Conservation (phyloP, 2,329 filamentous ascomycete species). For the Sclerotinia subarctica region DNA sequence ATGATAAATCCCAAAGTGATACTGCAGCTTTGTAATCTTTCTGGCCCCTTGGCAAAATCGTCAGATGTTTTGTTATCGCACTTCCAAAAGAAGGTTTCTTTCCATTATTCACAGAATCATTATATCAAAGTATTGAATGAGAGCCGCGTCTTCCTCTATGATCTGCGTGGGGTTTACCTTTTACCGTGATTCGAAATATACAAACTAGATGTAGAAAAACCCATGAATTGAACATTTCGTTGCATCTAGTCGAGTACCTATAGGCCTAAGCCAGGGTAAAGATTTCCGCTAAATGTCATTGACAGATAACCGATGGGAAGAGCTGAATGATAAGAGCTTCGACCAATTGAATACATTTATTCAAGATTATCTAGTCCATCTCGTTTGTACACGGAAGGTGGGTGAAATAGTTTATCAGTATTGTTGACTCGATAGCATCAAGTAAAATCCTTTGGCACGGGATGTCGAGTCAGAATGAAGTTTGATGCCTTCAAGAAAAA, state of each 20-base stretch:
- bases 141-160: slow-evolving; percentile 13
- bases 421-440: slow-evolving; percentile 17
- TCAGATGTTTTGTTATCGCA: slow-evolving; percentile 11
- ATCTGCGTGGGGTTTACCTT: slow-evolving; percentile 7
- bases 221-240: slow-evolving; percentile 4
- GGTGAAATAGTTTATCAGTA: background rate
- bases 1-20: background rate
- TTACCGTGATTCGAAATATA: slow-evolving; percentile 1
- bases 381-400: slow-evolving; percentile 5
- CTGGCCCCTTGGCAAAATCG: slow-evolving; percentile 2
- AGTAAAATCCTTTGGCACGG: slow-evolving; percentile 7
- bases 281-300: slow-evolving; percentile 1
- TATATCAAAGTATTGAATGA: slow-evolving; percentile 11
- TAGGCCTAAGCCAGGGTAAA: background rate
- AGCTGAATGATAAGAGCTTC: slow-evolving; percentile 29
- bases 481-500: background rate
- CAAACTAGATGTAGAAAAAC: background rate
- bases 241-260: too few species aligned
- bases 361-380: background rate
- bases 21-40: slow-evolving; percentile 9
- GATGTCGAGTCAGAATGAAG: background rate
- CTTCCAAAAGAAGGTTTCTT: background rate
- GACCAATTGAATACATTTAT: slow-evolving; percentile 21
- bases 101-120: background rate
- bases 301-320: slow-evolving; percentile 14